phyloP scores from a whole-genome alignment of 179 eudicot genomes.

The Spergularia azorica region DNA sequence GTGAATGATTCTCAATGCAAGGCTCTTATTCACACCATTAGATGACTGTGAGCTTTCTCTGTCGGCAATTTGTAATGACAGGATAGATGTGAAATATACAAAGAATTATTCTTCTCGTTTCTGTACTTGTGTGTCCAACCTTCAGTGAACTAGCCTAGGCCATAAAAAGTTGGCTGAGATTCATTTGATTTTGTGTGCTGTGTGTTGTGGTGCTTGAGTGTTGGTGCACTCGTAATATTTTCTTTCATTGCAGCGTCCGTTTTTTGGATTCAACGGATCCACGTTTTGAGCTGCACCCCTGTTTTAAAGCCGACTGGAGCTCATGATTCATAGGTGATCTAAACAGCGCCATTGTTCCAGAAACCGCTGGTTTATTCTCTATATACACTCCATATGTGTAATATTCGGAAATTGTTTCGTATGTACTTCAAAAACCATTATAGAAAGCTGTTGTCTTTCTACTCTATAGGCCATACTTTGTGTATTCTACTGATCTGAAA shows the following conservation, averaged over 20 bases:
- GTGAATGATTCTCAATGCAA: too few relatives aligned
- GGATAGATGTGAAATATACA: too few relatives aligned
- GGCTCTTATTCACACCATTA: too few relatives aligned
- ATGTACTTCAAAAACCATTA: background rate
- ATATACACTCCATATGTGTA: background rate
- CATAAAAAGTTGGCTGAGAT: background rate
- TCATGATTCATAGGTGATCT: background rate
- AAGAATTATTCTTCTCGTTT: too few relatives aligned
- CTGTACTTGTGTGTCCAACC: too few relatives aligned
- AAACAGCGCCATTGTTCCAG: background rate
- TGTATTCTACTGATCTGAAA: too few relatives aligned
- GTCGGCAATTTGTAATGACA: too few relatives aligned
- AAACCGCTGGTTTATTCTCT: background rate
- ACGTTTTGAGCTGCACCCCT: constrained; percentile 28
- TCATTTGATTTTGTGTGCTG: background rate
- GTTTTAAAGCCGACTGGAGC: background rate
- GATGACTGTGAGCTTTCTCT: too few relatives aligned
- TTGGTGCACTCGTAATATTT: background rate
- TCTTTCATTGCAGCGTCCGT: constrained; percentile 26
- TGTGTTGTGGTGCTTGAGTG: background rate
- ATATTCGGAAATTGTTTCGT: background rate
- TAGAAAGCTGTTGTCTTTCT: background rate
- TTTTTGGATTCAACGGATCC: constrained; percentile 34
- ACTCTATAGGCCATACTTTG: background rate
- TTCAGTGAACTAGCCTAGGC: too few relatives aligned